A percentile compares a stretch with the other conserved stretches of the same genome.
phyloP scores from a whole-genome alignment of 2,329 filamentous ascomycete genomes.

The Fusarium papillatum region DNA sequence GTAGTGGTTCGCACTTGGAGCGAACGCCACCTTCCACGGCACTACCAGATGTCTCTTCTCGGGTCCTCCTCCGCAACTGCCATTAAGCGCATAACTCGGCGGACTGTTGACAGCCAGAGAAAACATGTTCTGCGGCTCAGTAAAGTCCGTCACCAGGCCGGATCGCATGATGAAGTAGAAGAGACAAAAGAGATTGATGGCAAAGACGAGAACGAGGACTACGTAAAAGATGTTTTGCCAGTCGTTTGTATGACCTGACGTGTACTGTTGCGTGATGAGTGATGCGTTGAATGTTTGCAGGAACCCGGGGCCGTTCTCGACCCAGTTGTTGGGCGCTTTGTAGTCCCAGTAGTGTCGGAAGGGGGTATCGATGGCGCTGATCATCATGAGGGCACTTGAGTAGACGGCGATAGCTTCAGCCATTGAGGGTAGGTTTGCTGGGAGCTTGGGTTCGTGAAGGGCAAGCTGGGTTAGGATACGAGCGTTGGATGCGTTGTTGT shows the following conservation, averaged over 20 bases:
- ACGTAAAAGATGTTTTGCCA: slow-evolving; percentile 79
- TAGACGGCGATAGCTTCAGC: slow-evolving; percentile 82
- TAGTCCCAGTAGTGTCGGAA: slow-evolving; percentile 71
- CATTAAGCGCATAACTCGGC: slow-evolving; percentile 51
- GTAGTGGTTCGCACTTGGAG: slow-evolving; percentile 55
- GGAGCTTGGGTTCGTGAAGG: slow-evolving; percentile 56
- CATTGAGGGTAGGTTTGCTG: slow-evolving; percentile 72
- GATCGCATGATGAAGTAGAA: slow-evolving; percentile 68
- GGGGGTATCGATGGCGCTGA: slow-evolving; percentile 69
- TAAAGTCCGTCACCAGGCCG: slow-evolving; percentile 82
- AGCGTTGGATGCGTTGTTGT: slow-evolving; percentile 70
- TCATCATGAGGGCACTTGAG: slow-evolving; percentile 74
- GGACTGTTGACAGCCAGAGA: slow-evolving; percentile 75
- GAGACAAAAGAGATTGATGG: slow-evolving; percentile 76
- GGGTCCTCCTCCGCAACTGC: slow-evolving; percentile 55
- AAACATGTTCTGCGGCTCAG: slow-evolving; percentile 83
- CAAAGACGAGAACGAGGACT: slow-evolving; percentile 74
- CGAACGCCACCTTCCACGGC: slow-evolving; percentile 58
- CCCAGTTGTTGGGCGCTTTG: slow-evolving; percentile 41
- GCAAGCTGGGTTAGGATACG: slow-evolving; percentile 69
- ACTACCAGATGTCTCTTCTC: slow-evolving; percentile 52
- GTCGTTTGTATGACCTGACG: slow-evolving; percentile 70
- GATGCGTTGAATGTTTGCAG: slow-evolving; percentile 74
- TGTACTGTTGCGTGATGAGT: slow-evolving; percentile 76
- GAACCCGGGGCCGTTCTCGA: slow-evolving; percentile 56